Base-by-base conservation (phyloP, 2,329 filamentous ascomycete species). In the Neofusicoccum umdonicola region DNA sequence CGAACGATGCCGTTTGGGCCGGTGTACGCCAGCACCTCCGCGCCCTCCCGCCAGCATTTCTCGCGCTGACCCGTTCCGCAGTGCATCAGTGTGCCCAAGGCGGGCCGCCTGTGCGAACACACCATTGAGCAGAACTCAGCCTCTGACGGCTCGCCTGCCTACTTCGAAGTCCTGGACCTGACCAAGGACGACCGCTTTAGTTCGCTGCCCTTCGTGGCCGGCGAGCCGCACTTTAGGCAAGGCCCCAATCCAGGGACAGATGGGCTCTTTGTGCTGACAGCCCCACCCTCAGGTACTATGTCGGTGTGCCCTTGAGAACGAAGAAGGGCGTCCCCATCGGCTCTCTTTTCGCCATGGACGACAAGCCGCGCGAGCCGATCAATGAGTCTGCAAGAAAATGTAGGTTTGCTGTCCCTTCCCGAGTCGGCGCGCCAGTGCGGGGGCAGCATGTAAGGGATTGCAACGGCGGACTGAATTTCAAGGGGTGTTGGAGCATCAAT, bases 91-190 rank as follows among this genome's bases (percentile, higher is more conserved):
- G 71, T 77, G 12, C 70, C 74, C 3, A 75, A 77, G 65, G 69
- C 69, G 3, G 72, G 73, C 7, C 69, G 72, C 22, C 68, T 78
- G 7, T 78, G 76, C 65, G 75, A 76, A 66, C 68, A 74, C 62
- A 72, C 74, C 8, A 67, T 75, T 42, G 65, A 68, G 5, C 60
- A 70, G 5, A 52, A 63, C 6, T 64, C 70, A 42, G 42, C 65
- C 12, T 35, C 63, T 42, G 69, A 71, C 19, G 72, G 72, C 9
- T 70, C 76, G 19, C 72, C 74, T 6, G 72, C 74, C 13, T 80
- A 79, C 83, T 74, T 74, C 61, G 76, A 77, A 48, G 71, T 75
- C 13, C 69, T 72, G 42, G 75, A 78, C 52, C 69, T 72, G n/a
- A 67, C 70, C 31, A 37, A 72, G 45, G 76, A 78, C 57, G 64